Conservation (phyloP, 768 basidiomycete species). For the Tephrocybe sp. region DNA sequence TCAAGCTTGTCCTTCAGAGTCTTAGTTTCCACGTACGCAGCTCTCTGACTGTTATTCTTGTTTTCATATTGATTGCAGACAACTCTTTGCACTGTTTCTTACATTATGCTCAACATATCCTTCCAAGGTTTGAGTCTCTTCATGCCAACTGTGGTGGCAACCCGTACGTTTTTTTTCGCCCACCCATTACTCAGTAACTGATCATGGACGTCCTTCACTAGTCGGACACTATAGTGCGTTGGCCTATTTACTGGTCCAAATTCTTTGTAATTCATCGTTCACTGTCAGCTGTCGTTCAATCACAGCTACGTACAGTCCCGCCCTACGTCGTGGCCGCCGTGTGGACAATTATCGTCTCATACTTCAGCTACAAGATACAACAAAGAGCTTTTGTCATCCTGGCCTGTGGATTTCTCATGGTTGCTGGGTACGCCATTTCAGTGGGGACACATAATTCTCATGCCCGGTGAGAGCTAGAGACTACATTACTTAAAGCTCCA, state of each 20-base stretch:
- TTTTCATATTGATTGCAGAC: slow-evolving; percentile 15
- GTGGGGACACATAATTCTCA: slow-evolving; percentile 40
- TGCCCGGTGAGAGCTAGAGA: slow-evolving; percentile 27
- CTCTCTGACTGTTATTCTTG: background rate
- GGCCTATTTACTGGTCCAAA: background rate
- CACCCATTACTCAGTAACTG: too few species aligned
- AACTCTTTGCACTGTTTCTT: slow-evolving; percentile 20
- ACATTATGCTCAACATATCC: slow-evolving; percentile 28
- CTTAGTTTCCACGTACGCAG: slow-evolving; percentile 32
- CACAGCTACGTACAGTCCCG: slow-evolving; percentile 50
- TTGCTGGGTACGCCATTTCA: slow-evolving; percentile 45
- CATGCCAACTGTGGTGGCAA: slow-evolving; percentile 43
- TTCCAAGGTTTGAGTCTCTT: slow-evolving; percentile 30
- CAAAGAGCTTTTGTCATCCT: slow-evolving; percentile 36
- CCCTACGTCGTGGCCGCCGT: slow-evolving; percentile 42
- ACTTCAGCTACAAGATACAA: slow-evolving; percentile 35
- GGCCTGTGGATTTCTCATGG: slow-evolving; percentile 34
- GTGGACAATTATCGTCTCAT: slow-evolving; percentile 37
- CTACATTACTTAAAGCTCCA: background rate
- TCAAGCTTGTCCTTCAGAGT: slow-evolving; percentile 26
- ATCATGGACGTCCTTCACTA: background rate
- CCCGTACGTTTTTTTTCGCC: slow-evolving; percentile 29
- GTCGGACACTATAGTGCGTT: slow-evolving; percentile 27
- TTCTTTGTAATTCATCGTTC: background rate
- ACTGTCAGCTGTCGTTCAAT: slow-evolving; percentile 38